Conservation (phyloP, 2,329 filamentous ascomycete species). For the Rutstroemia sp. region DNA sequence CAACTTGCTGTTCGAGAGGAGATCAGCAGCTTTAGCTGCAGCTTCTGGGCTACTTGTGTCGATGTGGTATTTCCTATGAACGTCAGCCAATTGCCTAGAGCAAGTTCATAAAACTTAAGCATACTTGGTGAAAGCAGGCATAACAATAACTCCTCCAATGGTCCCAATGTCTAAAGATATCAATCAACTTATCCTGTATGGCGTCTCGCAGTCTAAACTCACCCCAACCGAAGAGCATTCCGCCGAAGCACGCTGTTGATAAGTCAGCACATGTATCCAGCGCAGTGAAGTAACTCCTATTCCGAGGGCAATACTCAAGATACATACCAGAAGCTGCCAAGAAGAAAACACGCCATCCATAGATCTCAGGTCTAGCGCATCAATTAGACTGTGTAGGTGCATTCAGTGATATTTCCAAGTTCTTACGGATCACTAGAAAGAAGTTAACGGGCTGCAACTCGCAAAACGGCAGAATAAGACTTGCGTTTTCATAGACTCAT, state of each 20-base stretch:
- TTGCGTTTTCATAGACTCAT: conserved; percentile 58
- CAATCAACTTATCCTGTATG: neutral
- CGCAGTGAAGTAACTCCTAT: no score
- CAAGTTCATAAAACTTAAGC: conserved; percentile 11
- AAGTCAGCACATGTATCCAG: neutral
- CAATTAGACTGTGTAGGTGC: neutral
- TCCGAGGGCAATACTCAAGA: no score
- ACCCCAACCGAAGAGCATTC: conserved; percentile 52
- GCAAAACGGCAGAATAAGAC: neutral
- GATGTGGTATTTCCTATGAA: conserved; percentile 32
- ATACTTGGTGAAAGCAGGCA: conserved; percentile 52
- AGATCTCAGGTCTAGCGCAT: conserved; percentile 20
- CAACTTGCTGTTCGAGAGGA: conserved; percentile 43
- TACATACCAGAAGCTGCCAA: conserved; percentile 37
- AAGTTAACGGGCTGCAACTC: neutral
- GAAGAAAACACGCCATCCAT: conserved; percentile 57
- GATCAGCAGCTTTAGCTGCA: conserved; percentile 42
- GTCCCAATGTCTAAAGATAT: conserved; percentile 54
- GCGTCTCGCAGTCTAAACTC: neutral
- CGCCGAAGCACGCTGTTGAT: conserved; percentile 53
- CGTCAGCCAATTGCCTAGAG: neutral
- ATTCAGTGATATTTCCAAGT: neutral
- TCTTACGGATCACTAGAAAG: conserved; percentile 5
- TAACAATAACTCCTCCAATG: conserved; percentile 67
- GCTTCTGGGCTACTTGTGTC: conserved; percentile 23